Evolutionary conservation across 257 asterid species (phyloP), one percentile per base, ranked within the genome.

Genomic region (Fraxinus cuspidata): DNA sequence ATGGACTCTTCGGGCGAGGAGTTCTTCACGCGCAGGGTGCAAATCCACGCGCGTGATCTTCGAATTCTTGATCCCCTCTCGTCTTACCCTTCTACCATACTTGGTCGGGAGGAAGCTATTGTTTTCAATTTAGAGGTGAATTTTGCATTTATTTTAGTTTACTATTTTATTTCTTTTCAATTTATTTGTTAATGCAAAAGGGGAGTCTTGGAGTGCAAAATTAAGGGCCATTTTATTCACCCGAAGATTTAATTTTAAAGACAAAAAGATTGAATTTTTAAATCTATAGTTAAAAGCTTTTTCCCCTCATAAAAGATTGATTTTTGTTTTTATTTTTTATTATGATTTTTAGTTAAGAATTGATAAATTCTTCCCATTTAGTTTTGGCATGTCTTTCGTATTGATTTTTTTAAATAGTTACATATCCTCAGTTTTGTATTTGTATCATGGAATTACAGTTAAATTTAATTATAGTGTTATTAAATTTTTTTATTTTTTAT

Each of bases 31-130:
- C 97, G 89, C 75, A 94, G 97, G 40, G 97, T 89, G 74, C 97
- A 90, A 86, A 92, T 94, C 25, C 97, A 92, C 80, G 97, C 97
- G 0, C 99, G 99, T 49, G 96, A 95, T 86, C 96, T 92, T 65
- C 91, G 98, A 6, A 95, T 92, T 71, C 87, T 92, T 64, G 97
- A 95, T 80, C 99, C 99, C 28, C 86, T 91, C 7, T 75, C 91
- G 70, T 89, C 94, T 1, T 92, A 92, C 67, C 98, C 99, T 29
- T 93, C 99, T 10, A 74, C 99, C 5, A 90, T 92, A 72, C 96
- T 92, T 34, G 99, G 96, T 71, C 97, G 98, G 65, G 98, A 92
- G 82, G 68, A 87, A 60, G 99, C 98, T 70, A 91, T 95, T 75
- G 97, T 95, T 72, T 95, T 92, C 81, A 95, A 95, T 89, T 87